Conservation (phyloP, 805 yeast genomes). For the Cyberlindnera suaveolens region DNA sequence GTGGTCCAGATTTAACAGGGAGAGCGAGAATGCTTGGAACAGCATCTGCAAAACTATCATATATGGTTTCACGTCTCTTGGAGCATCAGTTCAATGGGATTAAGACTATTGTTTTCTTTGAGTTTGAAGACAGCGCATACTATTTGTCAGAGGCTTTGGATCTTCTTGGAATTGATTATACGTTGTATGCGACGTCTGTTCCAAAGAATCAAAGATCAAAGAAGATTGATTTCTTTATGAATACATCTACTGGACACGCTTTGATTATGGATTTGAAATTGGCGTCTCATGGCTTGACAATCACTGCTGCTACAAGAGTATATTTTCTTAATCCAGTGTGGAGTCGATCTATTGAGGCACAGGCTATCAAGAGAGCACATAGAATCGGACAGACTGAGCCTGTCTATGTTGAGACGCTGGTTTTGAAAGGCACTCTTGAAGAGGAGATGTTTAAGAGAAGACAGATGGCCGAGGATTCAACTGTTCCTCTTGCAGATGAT, state of each 20-base stretch:
- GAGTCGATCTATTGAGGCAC: constrained; percentile 65
- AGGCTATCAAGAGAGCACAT: constrained; percentile 72
- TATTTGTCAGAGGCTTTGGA: constrained; percentile 61
- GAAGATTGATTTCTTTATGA: constrained; percentile 46
- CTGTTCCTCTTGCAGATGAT: constrained; percentile 48
- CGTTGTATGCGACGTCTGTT: constrained; percentile 59
- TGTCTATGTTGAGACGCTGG: constrained; percentile 63
- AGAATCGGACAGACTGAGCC: constrained; percentile 64
- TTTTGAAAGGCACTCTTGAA: constrained; percentile 56
- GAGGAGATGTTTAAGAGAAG: constrained; percentile 55
- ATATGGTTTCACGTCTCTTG: constrained; percentile 45
- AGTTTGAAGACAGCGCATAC: constrained; percentile 66
- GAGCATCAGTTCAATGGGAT: constrained; percentile 42
- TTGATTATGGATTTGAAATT: constrained; percentile 61
- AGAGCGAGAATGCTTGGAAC: constrained; percentile 45
- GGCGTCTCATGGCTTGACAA: constrained; percentile 66
- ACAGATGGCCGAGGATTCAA: constrained; percentile 15
- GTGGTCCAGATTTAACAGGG: background rate
- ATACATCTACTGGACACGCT: constrained; percentile 40
- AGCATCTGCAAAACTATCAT: constrained; percentile 58
- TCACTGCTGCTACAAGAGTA: constrained; percentile 61
- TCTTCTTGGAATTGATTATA: constrained; percentile 50
- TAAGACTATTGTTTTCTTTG: constrained; percentile 61
- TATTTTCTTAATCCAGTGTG: constrained; percentile 70
- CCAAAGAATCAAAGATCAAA: constrained; percentile 43